phyloP scores from a whole-genome alignment of 441 rosid species.

The Bocquillonia castaneifolia region DNA sequence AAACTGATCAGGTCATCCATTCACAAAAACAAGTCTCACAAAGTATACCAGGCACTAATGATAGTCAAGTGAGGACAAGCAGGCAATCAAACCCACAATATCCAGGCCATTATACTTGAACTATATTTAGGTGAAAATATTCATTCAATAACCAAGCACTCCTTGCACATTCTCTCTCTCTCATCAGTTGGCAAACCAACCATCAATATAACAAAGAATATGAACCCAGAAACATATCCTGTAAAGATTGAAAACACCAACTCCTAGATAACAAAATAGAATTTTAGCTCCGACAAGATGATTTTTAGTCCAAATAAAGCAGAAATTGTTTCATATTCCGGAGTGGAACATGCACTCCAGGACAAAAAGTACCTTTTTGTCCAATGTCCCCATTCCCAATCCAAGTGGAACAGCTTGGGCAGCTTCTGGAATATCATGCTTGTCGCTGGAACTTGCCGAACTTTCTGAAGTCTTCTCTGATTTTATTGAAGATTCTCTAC shows the following conservation, averaged over 20 bases:
- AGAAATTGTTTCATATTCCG: not conserved
- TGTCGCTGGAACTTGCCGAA: slow-evolving; percentile 37
- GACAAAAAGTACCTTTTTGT: slow-evolving; percentile 54
- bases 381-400: slow-evolving; percentile 77
- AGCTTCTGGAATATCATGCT: slow-evolving; percentile 33
- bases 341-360: no score
- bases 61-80: slow-evolving; percentile 1
- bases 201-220: not conserved
- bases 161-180: not conserved
- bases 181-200: not conserved
- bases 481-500: slow-evolving; percentile 29
- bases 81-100: not conserved
- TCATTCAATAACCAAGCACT: not conserved
- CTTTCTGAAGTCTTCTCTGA: slow-evolving; percentile 34
- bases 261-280: not conserved
- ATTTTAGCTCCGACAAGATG: not conserved
- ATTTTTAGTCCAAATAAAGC: not conserved
- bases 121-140: not conserved
- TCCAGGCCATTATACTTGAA: not conserved
- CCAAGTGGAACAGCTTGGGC: slow-evolving; percentile 66
- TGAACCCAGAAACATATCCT: not conserved
- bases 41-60: not conserved
- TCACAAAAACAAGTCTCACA: not conserved
- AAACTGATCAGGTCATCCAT: not conserved
- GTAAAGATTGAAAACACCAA: not conserved